Evolutionary conservation across 1,284 basidiomycete genomes (phyloP).

Genomic region (Thelephora terrestris): DNA sequence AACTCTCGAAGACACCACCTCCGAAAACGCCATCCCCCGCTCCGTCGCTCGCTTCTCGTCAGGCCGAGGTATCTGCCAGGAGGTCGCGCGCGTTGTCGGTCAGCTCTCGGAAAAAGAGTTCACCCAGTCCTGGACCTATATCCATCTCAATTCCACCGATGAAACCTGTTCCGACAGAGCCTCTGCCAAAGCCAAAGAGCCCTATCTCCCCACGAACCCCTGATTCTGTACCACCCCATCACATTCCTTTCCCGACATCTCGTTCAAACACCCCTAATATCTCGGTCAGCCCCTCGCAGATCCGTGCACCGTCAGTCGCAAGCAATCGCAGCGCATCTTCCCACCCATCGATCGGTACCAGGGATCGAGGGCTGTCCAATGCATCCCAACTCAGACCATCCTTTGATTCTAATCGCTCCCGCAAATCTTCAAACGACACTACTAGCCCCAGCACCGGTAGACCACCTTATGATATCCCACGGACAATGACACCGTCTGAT

Average conservation of each 20-base stretch:
- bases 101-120: conserved; percentile 6
- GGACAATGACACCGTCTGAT: not conserved
- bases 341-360: not conserved
- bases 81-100: not conserved
- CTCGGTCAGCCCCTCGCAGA: not conserved
- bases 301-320: not conserved
- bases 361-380: not conserved
- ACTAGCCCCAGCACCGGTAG: not conserved
- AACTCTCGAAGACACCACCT: conserved; percentile 5
- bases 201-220: not conserved
- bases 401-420: not conserved
- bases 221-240: not conserved
- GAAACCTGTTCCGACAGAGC: not conserved
- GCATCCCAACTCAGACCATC: not conserved
- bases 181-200: not conserved
- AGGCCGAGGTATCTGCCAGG: not conserved
- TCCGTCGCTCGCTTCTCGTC: conserved; percentile 6
- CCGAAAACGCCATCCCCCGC: conserved; percentile 9
- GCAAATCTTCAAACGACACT: not conserved
- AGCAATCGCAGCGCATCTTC: not conserved
- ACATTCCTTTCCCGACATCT: not conserved
- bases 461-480: not conserved
- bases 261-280: not conserved
- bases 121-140: not conserved
- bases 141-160: not conserved